phyloP scores from a whole-genome alignment of 768 basidiomycete genomes.

The Chalciporus chontae region DNA sequence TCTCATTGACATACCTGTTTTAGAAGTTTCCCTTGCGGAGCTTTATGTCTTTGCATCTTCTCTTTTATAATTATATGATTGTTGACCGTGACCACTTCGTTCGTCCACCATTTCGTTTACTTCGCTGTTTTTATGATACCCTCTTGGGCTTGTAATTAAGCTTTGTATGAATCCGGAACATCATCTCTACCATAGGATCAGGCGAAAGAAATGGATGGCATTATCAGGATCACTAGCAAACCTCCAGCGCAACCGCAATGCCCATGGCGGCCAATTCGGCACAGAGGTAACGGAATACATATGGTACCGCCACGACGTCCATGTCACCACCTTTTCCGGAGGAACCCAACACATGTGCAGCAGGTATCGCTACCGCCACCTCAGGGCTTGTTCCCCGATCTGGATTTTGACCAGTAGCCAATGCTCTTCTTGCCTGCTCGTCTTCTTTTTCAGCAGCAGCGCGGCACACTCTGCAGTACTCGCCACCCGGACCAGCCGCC shows the following conservation, averaged over 20 bases:
- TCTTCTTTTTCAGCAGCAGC: constrained; percentile 63
- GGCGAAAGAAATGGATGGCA: neutral
- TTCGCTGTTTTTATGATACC: constrained; percentile 12
- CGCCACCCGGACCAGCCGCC: constrained; percentile 74
- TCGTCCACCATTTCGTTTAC: constrained; percentile 12
- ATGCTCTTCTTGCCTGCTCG: constrained; percentile 53
- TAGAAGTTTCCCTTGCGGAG: neutral
- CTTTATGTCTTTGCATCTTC: neutral
- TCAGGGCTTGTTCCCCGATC: constrained; percentile 43
- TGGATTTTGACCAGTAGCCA: constrained; percentile 53
- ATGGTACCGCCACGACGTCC: constrained; percentile 94
- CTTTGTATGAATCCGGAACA: constrained; percentile 15
- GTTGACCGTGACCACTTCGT: constrained; percentile 11
- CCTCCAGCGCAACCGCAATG: constrained; percentile 82
- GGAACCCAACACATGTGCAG: constrained; percentile 60
- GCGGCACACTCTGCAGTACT: constrained; percentile 95
- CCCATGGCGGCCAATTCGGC: constrained; percentile 99
- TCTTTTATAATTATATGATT: constrained; percentile 3
- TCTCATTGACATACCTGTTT: constrained; percentile 16
- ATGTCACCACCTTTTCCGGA: constrained; percentile 72
- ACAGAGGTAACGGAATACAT: constrained; percentile 91
- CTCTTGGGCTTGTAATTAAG: constrained; percentile 8
- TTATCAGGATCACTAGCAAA: constrained; percentile 40
- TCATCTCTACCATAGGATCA: neutral
- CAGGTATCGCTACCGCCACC: constrained; percentile 62